Evolutionary conservation across 2,329 filamentous ascomycete genomes (phyloP).

Genomic region (Calonectria pauciramosa): DNA sequence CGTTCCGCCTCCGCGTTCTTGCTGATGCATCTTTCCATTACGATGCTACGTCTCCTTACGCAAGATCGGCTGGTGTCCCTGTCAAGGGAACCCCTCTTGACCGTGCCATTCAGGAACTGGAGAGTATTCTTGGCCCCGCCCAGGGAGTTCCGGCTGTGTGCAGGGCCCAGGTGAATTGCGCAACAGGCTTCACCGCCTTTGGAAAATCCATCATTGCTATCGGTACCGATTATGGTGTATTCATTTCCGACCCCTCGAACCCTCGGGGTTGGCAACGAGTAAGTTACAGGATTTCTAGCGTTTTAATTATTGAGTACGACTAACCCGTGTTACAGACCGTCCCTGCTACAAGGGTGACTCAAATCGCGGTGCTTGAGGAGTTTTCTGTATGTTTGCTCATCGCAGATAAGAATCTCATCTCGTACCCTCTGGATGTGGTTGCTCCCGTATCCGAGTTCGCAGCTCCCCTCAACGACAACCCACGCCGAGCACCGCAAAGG

Average conservation of each 20-base stretch:
- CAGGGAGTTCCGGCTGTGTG: conserved; percentile 84
- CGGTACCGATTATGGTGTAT: conserved; percentile 95
- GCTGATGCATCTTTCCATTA: conserved; percentile 93
- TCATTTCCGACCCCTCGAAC: conserved; percentile 88
- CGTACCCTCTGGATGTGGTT: conserved; percentile 92
- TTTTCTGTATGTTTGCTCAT: conserved; percentile 94
- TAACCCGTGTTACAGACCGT: conserved; percentile 72
- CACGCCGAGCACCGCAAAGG: conserved; percentile 90
- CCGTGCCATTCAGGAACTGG: conserved; percentile 89
- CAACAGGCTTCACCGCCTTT: conserved; percentile 87
- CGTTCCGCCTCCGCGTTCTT: conserved; percentile 91
- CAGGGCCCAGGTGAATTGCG: conserved; percentile 90
- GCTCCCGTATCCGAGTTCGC: conserved; percentile 74
- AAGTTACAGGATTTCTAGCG: conserved; percentile 52
- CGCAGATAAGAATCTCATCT: conserved; percentile 90
- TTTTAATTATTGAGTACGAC: conserved; percentile 5
- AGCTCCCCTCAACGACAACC: conserved; percentile 76
- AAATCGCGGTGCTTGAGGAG: conserved; percentile 94
- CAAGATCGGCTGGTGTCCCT: conserved; percentile 75
- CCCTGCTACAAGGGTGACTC: conserved; percentile 82
- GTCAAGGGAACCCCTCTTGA: conserved; percentile 94
- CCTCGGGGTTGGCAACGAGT: conserved; percentile 93
- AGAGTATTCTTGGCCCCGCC: conserved; percentile 79
- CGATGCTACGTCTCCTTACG: conserved; percentile 71
- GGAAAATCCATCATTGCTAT: conserved; percentile 92